Evolutionary conservation across 164 flowering plant genomes (phyloP), one percentile per base, ranked within the genome.

Genomic region (Magnolia kwangsiensis): DNA sequence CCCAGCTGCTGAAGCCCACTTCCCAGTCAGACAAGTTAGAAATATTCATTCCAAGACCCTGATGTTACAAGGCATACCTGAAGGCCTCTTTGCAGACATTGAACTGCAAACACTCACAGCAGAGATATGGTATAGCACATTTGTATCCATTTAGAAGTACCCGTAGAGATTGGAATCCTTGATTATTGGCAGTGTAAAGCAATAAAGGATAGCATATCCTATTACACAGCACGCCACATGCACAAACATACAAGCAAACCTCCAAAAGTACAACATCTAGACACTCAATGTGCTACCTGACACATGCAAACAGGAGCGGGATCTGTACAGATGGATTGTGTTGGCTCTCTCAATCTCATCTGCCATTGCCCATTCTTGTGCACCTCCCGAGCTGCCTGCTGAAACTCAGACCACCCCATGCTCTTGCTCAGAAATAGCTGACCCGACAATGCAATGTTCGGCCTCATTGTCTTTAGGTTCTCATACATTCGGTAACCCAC

Each of bases 271-370:
- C 68, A 20, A 65, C 29, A 65, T 21, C 67, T 65, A 65, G 31
- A 68, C 51, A 31, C 31, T 68, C 21, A 7, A 7, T 11, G 8
- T 63, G 23, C 21, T 21, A 77, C 90, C 67, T 72, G 86, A 83
- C 99, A 96, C 96, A 96, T 90, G 83, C 99, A 96, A 78, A 90
- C 99, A 7, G 99, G 98, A 76, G 90, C 91, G 50, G 99, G 99
- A 78, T 94, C 94, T 29, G 98, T 96, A 71, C 94, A 96, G 27
- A 96, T 81, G 20, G 99, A 96, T 75, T 96, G 96, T 70, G 87
- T 83, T 6, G 86, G 82, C 73, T 90, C 91, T 71, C 92, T 85
- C 51, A 87, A n/a, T 74, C 90, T 86, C 82, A 94, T 84, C 76
- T 92, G 88, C 45, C 98, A 98, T 78, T 90, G 97, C 69, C 98